Percentiles rank a stretch among this genome's conserved stretches.
These are phyloP conservation scores for Trichosporon faecale DNA, from an alignment of 1,284 basidiomycete genomes.

Conservation along the genomic window DNA sequence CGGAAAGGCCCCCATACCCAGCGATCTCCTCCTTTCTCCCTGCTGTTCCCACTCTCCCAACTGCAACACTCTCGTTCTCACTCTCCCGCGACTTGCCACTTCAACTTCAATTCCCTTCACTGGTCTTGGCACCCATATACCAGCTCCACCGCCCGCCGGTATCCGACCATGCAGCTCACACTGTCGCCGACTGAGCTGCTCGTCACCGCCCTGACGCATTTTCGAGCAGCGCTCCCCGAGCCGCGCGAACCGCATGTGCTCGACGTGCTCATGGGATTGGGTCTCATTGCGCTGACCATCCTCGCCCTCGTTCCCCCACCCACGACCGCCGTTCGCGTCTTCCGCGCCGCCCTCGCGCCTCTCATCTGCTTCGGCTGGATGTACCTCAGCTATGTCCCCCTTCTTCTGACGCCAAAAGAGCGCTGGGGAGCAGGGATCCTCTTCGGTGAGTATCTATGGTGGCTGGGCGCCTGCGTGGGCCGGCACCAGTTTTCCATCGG, in stretches of 20 bases:
- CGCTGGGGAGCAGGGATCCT: conserved; percentile 32
- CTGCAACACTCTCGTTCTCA: neutral
- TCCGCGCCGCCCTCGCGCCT: conserved; percentile 32
- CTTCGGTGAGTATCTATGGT: neutral
- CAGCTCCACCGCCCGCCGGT: neutral
- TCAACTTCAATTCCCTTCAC: neutral
- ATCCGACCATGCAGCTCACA: neutral
- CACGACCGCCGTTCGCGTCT: conserved; percentile 29
- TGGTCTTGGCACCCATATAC: neutral
- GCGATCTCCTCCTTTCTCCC: neutral
- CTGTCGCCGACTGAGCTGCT: conserved; percentile 4
- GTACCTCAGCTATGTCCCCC: conserved; percentile 24
- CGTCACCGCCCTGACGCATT: conserved; percentile 1
- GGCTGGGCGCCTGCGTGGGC: neutral
- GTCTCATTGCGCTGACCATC: conserved; percentile 18
- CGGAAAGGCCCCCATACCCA: neutral
- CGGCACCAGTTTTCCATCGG: neutral
- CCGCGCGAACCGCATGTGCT: conserved; percentile 11
- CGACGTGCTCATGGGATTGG: conserved; percentile 16
- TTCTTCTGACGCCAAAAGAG: conserved; percentile 24
- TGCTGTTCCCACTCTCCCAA: neutral
- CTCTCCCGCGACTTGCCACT: neutral
- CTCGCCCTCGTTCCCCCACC: conserved; percentile 27
- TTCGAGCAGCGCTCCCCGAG: conserved; percentile 20
- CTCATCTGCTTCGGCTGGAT: conserved; percentile 23